Conservation (phyloP, 2,329 filamentous ascomycete species). For the Monilinia fructigena region DNA sequence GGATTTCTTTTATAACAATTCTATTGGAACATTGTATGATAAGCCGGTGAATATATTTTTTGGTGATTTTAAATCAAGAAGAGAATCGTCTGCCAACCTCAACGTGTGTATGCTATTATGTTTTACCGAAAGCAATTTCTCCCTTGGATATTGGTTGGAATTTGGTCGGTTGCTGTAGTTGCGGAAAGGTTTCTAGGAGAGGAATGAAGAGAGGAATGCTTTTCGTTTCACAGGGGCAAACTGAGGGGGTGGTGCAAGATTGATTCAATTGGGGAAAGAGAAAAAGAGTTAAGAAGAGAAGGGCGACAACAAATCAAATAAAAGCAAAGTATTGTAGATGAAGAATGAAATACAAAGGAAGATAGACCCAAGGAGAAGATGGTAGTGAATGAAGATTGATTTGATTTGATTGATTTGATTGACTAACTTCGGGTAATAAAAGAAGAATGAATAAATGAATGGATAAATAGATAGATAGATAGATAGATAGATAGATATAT, state of each 20-base stretch:
- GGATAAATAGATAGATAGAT: no score
- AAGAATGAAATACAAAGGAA: background rate
- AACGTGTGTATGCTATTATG: conserved; percentile 15
- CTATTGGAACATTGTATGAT: conserved; percentile 18
- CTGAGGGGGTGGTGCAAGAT: conserved; percentile 4
- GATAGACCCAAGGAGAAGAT: conserved; percentile 16
- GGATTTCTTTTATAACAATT: background rate
- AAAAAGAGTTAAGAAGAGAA: background rate
- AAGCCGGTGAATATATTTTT: conserved; percentile 8
- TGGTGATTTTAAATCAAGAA: background rate
- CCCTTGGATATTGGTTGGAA: background rate
- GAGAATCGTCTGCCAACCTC: conserved; percentile 23
- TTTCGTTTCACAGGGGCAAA: conserved; percentile 15
- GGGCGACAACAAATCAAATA: background rate
- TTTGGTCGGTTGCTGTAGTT: conserved; percentile 19
- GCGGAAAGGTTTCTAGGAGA: conserved; percentile 7
- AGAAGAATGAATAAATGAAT: background rate
- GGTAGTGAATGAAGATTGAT: no score
- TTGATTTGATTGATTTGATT: no score
- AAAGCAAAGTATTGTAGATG: background rate
- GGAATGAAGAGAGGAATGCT: conserved; percentile 25
- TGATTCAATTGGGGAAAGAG: background rate
- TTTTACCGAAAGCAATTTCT: conserved; percentile 14
- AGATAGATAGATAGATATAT: no score
- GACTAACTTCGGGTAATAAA: conserved; percentile 2